Base-by-base conservation (phyloP, 23 red algal species). In the Pyropia yezoensis region DNA sequence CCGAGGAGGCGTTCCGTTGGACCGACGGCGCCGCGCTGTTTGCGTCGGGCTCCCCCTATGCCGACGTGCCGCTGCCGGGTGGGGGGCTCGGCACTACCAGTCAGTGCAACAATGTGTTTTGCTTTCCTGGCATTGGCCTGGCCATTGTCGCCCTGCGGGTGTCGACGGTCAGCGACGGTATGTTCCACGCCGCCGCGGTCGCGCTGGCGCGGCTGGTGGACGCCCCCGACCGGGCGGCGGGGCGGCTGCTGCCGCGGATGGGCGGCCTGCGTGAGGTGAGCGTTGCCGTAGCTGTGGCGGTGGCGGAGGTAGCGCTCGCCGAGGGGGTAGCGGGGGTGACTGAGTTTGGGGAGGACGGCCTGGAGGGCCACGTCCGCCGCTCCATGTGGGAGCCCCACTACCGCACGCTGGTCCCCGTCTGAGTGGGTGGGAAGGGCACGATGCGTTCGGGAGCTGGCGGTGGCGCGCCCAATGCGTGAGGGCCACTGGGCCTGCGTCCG, bases 41-140 rank as follows among this genome's bases (percentile, higher is more conserved):
- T 71, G 94, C 94, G 7, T 83, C 82, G 20, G 94, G 94, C n/a
- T 86, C 78, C 52, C 94, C 94, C 49, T 98, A 91, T 73, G 65
- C 59, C 6, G 77, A 85, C 57, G 86, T 91, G 30, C 29, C 33
- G 15, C 28, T 90, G 18, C 34, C 58, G 3, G 77, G 74, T 52
- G 82, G 82, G 12, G 18, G 49, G 3, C 27, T 73, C 16, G 61
- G 73, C 16, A 62, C 61, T n/a, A 73, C 75, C 13, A 90, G 80
- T 33, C 88, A 98, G 81, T 81, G 78, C 23, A 98, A 98, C 67
- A 98, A 98, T 63, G 74, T 90, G 14, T 98, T 91, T 64, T 79
- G 67, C 26, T 98, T 98, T 62, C 85, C 85, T 16, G 94, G 94
- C 33, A 32, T 85, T 25, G 86, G 94, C 15, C 80, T 91, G 23